Conservation (phyloP, 139 green algal species). For the Axilococcus clingmanii region DNA sequence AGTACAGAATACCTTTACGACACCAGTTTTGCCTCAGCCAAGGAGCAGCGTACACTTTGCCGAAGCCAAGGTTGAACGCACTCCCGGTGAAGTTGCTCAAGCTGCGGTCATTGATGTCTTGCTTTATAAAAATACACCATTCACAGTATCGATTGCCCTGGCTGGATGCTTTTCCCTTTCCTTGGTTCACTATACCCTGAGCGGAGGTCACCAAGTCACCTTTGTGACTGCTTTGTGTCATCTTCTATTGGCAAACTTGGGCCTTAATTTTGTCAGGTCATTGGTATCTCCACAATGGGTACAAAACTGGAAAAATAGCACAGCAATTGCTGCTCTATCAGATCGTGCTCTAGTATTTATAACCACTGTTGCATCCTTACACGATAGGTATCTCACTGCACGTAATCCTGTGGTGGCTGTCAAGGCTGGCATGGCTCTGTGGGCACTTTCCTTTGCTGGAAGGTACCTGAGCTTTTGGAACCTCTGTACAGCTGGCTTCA, state of each 20-base stretch:
- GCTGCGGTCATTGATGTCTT: constrained; percentile 11
- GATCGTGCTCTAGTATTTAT: neutral
- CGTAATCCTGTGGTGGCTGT: constrained; percentile 14
- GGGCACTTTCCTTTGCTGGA: constrained; percentile 14
- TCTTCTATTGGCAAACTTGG: neutral
- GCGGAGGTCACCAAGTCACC: constrained; percentile 3
- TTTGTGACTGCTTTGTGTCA: constrained; percentile 3
- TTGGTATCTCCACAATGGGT: neutral
- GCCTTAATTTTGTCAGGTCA: neutral
- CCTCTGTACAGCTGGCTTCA: constrained; percentile 13
- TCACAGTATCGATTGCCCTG: constrained; percentile 4
- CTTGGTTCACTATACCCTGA: constrained; percentile 1
- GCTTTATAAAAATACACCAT: constrained; percentile 19
- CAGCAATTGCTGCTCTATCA: neutral
- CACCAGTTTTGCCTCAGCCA: too few relatives aligned
- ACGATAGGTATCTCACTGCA: constrained; percentile 19
- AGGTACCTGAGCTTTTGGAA: constrained; percentile 20
- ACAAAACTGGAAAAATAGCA: neutral
- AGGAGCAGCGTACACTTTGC: neutral
- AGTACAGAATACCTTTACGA: neutral
- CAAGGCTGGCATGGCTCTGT: constrained; percentile 12
- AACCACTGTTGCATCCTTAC: neutral
- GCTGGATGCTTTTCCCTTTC: constrained; percentile 6
- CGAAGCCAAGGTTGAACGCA: neutral
- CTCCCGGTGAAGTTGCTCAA: neutral